phyloP scores from a whole-genome alignment of 345 rosid species.

The Clarkia xantiana region DNA sequence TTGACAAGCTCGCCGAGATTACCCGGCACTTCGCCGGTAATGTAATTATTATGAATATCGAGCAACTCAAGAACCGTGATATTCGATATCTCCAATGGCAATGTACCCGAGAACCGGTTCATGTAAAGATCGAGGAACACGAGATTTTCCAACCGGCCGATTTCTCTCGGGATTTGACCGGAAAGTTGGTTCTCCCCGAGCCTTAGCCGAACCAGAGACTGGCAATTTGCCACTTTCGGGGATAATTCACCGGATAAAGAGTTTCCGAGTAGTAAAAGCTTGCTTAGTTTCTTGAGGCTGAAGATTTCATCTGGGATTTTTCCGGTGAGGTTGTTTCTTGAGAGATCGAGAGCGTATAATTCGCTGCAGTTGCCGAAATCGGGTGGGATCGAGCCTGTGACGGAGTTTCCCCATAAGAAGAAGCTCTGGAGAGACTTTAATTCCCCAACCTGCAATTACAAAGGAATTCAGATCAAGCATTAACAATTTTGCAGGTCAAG shows the following conservation, averaged over 20 bases:
- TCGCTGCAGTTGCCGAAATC: conserved; percentile 82
- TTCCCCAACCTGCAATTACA: conserved; percentile 29
- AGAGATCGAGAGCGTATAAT: conserved; percentile 65
- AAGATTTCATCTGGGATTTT: conserved; percentile 76
- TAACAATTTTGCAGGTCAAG: too few species aligned
- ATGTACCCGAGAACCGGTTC: conserved; percentile 73
- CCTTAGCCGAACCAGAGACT: conserved; percentile 74
- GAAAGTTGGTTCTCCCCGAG: conserved; percentile 91
- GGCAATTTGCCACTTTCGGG: conserved; percentile 47
- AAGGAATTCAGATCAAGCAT: too few species aligned
- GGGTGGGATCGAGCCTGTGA: conserved; percentile 71
- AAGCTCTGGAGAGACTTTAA: conserved; percentile 70
- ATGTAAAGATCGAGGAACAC: conserved; percentile 84
- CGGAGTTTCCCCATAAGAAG: conserved; percentile 82
- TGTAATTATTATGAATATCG: conserved; percentile 78
- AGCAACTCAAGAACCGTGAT: conserved; percentile 71
- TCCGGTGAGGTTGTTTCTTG: conserved; percentile 79
- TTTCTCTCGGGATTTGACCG: conserved; percentile 69
- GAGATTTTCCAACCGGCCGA: conserved; percentile 75
- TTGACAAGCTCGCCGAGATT: conserved; percentile 84
- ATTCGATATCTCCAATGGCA: conserved; percentile 65
- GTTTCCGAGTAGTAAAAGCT: conserved; percentile 89
- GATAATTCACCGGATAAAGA: conserved; percentile 62
- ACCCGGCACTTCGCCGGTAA: conserved; percentile 62
- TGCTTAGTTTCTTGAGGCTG: conserved; percentile 70